phyloP scores from a whole-genome alignment of 2,329 filamentous ascomycete genomes.

The Dissoconium aciculare region DNA sequence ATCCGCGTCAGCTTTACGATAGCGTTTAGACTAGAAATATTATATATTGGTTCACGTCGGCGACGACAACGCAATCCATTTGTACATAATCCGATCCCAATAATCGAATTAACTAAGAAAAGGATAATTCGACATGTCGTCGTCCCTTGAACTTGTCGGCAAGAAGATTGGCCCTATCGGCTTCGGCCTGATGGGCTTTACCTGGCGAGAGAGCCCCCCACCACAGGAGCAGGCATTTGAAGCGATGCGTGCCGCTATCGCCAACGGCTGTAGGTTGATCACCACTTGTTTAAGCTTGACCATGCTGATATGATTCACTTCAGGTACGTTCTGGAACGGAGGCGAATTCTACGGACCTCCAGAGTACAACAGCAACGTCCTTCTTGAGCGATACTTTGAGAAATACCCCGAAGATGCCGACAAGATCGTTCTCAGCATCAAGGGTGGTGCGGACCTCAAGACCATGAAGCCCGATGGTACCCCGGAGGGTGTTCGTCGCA shows the following conservation, averaged over 20 bases:
- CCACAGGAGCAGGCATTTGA: constrained; percentile 27
- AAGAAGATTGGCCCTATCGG: constrained; percentile 23
- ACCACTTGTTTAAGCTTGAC: no score
- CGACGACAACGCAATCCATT: no score
- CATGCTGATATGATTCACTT: no score
- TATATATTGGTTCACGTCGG: no score
- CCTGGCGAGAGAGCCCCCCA: constrained; percentile 30
- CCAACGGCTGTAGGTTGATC: no score
- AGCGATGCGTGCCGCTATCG: constrained; percentile 27
- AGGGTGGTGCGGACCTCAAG: constrained; percentile 29
- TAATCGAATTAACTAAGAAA: no score
- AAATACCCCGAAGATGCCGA: constrained; percentile 36
- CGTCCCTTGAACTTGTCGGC: no score
- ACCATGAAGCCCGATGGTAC: constrained; percentile 27
- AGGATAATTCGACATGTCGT: no score
- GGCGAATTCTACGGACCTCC: constrained; percentile 35
- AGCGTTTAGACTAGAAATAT: no score
- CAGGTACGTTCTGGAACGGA: constrained; percentile 38
- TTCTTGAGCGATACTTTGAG: constrained; percentile 37
- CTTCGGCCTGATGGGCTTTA: constrained; percentile 37
- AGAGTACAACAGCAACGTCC: constrained; percentile 33
- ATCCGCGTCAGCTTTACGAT: no score
- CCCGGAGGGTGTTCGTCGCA: constrained; percentile 27
- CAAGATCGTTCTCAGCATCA: constrained; percentile 38
- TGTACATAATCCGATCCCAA: no score